Evolutionary conservation across 805 yeast genomes (phyloP).

Genomic region (Komagataella pastoris): DNA sequence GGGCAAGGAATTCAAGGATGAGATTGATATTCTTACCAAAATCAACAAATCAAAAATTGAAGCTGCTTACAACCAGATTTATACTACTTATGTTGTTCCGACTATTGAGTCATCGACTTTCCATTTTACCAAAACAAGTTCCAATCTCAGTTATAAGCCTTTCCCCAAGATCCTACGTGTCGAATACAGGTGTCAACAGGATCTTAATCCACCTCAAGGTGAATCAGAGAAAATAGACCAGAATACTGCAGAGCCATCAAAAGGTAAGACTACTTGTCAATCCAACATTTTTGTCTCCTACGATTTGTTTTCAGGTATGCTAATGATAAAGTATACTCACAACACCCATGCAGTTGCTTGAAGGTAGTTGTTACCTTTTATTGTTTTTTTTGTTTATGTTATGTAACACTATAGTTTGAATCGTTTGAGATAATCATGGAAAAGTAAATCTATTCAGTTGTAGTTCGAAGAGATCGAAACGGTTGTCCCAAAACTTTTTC

Average conservation of each 20-base stretch:
- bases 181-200: not conserved
- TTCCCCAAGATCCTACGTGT: not conserved
- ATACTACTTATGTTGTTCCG: not conserved
- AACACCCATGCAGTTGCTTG: constrained; percentile 10
- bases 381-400: not conserved
- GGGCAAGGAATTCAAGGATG: constrained; percentile 1
- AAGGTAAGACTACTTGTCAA: constrained; percentile 8
- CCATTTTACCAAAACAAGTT: not conserved
- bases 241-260: constrained; percentile 4
- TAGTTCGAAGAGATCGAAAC: not conserved
- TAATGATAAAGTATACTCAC: constrained; percentile 17
- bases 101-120: not conserved
- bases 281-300: constrained; percentile 15
- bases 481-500: not conserved
- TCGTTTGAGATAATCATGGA: not conserved
- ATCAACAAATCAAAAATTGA: not conserved
- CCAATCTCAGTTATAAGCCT: not conserved
- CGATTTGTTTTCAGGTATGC: constrained; percentile 12
- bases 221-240: not conserved
- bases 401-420: not conserved
- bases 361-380: not conserved
- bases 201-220: not conserved
- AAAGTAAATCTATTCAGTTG: not conserved
- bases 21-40: constrained; percentile 1
- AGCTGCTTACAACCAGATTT: not conserved